Conservation (phyloP, 305 asterid genomes). For the Fraxinus greggii region DNA sequence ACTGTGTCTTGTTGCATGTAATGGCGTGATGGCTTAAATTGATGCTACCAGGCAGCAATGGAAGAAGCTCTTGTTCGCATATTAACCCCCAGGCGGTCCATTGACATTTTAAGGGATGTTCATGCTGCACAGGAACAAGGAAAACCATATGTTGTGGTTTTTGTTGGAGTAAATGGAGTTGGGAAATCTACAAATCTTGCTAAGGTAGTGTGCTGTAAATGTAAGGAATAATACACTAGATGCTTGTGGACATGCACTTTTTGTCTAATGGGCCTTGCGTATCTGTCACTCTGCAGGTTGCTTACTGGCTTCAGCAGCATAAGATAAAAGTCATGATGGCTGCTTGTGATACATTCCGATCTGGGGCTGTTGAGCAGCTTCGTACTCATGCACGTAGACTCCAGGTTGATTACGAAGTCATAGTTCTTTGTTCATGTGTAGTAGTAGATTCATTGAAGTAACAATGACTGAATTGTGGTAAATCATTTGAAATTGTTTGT, state of each 20-base stretch:
- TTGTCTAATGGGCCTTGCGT: slow-evolving; percentile 9
- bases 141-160: slow-evolving; percentile 93
- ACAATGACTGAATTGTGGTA: slow-evolving; percentile 11
- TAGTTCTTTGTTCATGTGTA: not conserved
- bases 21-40: slow-evolving; percentile 13
- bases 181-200: slow-evolving; percentile 98
- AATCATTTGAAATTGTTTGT: slow-evolving; percentile 13
- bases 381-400: slow-evolving; percentile 98
- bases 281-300: slow-evolving; percentile 52
- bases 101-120: slow-evolving; percentile 93
- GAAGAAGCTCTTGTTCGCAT: slow-evolving; percentile 97
- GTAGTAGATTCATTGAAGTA: not conserved
- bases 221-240: not conserved
- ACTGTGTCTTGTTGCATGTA: not conserved
- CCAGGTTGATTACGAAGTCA: slow-evolving; percentile 48
- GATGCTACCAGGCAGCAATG: slow-evolving; percentile 71
- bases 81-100: slow-evolving; percentile 87
- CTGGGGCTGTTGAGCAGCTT: slow-evolving; percentile 97
- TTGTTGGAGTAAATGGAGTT: slow-evolving; percentile 96
- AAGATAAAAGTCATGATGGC: slow-evolving; percentile 86
- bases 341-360: slow-evolving; percentile 96
- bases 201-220: slow-evolving; percentile 47
- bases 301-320: slow-evolving; percentile 96
- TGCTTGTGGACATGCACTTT: not conserved
- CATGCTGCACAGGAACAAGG: slow-evolving; percentile 92